Base-by-base conservation (phyloP, 2,329 filamentous ascomycete species). In the Lachnellula suecica region DNA sequence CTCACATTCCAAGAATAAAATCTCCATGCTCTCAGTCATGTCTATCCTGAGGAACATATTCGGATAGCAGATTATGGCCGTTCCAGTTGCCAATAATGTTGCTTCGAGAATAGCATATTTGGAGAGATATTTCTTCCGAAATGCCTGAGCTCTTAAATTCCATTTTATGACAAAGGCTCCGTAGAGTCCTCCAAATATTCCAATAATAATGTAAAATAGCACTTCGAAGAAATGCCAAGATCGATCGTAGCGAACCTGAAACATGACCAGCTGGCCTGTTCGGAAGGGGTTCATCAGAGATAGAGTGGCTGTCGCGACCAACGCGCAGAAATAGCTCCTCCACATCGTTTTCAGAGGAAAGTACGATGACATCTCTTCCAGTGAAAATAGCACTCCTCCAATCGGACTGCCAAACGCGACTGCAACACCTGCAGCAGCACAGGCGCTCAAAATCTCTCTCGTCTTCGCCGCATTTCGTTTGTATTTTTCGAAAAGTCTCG, bases 21-120 rank as follows among this genome's bases (percentile, higher is more conserved):
- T 96, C 69, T 97, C 92, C 94, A 99, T 97, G 74, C 91, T 96
- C 74, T 97, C 93, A 0, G 94, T 97, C 94, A 99, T 97, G 71
- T 99, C 95, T 63, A 97, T 97, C 50, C 90, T 81, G 51, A 99
- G 69, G 60, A 99, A 97, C 69, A 89, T 91, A 63, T 99, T 99
- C 1, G 93, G 94, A 66, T 96, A 99, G 71, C 93, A 97, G n/a
- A 99, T 79, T 22, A 97, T 78, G 9, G 92, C 94, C 4, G 94
- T 99, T 7, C 84, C 80, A 0, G 85, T 82, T 1, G 94, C 92
- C 37, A 99, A 74, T 15, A 96, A 71, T 1, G 91, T 92, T 0
- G 91, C 89, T 70, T 99, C 94, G 3, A 92, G 78, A 27, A 97
- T 83, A 6, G 92, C 88, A 70, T 95, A 94, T 57, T 89, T 81